Base-by-base conservation (phyloP, 2,329 filamentous ascomycete genomes). In the Penicillium sp. region DNA sequence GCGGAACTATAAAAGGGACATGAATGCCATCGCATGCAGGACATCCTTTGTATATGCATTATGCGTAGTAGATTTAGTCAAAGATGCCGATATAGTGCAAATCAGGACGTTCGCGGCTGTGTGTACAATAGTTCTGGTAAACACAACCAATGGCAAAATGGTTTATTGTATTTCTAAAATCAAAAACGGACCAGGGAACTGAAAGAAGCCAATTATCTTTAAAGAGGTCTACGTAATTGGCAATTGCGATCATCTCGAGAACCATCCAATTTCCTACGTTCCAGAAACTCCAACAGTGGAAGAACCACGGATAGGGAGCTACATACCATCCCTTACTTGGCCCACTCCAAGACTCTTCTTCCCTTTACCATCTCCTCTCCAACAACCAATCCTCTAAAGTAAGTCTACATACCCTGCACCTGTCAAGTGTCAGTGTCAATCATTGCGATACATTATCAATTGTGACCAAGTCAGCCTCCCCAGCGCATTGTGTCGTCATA, bases 311-410 rank as follows among this genome's bases (percentile, higher is more conserved):
- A 55, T 59, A 29, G 25, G 40, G 37, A 41, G 35, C 29, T 49
- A 27, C 59, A 61, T 61, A 61, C 59, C 56, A 61, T 61, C 58
- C 59, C 59, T 61, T 61, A 55, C 53, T 61, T 61, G 59, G 52
- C 59, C 56, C 58, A 58, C 60, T 54, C 57, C 55, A 53, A 55
- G 51, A 29, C 49, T 31, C 55, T 51, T 47, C 45, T 44, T 23
- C 48, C 43, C 42, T 44, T 57, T 56, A 37, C 26, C 55, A 52
- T 53, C 47, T 57, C 20, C 42, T 54, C 42, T 42, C 15, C 20
- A 26, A 29, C 15, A 25, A 44, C 12, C 31, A 45, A 40, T 31
- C 37, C 20, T 47, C 29, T 52, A 31, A 27, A 26, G 53, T 58
- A 52, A 56, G 50, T 50, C 37, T 22, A 26, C 27, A 33, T 40